A percentile compares a stretch with the other conserved stretches of the same genome.
phyloP scores from a whole-genome alignment of 805 yeast genomes.

The Suhomyces prunicola region DNA sequence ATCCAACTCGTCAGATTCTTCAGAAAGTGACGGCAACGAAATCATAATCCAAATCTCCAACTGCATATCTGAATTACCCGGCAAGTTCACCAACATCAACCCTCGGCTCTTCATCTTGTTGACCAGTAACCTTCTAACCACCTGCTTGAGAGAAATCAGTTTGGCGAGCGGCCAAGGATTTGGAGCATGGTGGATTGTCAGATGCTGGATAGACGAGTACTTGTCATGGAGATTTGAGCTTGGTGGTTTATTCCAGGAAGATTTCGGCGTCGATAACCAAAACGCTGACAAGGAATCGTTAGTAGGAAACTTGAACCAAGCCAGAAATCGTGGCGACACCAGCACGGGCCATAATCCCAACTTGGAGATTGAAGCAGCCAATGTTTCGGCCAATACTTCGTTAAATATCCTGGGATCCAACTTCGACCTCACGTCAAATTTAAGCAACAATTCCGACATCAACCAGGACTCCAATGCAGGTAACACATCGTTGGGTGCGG shows the following conservation, averaged over 20 bases:
- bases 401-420: conserved; percentile 3
- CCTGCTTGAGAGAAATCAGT: conserved; percentile 61
- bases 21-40: not conserved
- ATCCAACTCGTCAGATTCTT: not conserved
- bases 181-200: conserved; percentile 71
- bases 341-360: not conserved
- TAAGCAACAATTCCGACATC: not conserved
- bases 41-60: conserved; percentile 15
- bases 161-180: conserved; percentile 57
- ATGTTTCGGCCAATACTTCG: not conserved
- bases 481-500: conserved; percentile 8
- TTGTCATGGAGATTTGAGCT: conserved; percentile 63
- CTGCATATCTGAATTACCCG: conserved; percentile 42
- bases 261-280: conserved; percentile 10
- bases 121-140: conserved; percentile 51
- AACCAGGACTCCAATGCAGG: not conserved
- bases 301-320: not conserved
- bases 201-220: conserved; percentile 78
- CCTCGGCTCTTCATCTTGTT: conserved; percentile 56
- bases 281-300: not conserved
- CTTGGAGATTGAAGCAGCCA: conserved; percentile 1
- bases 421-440: not conserved
- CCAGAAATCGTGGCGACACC: not conserved
- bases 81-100: conserved; percentile 46
- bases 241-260: conserved; percentile 48